A percentile compares a stretch with the other conserved stretches of the same genome.
These are phyloP conservation scores for Rhizopogon sp. DNA, from an alignment of 768 basidiomycete genomes.

Conservation along the genomic window DNA sequence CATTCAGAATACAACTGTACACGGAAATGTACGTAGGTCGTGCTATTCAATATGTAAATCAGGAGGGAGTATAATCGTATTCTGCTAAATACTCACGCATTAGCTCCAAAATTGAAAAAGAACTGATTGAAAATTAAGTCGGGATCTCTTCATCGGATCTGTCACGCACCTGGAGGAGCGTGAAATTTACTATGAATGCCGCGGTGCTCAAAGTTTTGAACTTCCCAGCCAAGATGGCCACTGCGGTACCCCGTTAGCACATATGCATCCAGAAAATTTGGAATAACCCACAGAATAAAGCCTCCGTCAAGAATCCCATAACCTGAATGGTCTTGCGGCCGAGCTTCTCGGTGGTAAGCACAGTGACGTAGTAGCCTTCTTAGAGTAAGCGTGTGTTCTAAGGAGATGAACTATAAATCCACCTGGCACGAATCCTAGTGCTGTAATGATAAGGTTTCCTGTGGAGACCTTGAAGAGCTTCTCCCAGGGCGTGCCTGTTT, in stretches of 20 bases:
- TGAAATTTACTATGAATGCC: constrained; percentile 68
- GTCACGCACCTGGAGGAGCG: constrained; percentile 50
- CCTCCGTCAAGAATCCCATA: constrained; percentile 65
- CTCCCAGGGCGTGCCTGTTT: constrained; percentile 52
- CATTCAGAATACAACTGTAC: background rate
- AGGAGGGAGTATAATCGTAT: background rate
- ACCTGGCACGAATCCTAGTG: constrained; percentile 75
- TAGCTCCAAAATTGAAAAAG: constrained; percentile 83
- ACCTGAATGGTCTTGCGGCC: constrained; percentile 75
- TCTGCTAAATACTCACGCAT: constrained; percentile 39
- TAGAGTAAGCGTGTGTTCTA: background rate
- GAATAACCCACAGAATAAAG: constrained; percentile 50
- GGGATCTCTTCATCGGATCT: background rate
- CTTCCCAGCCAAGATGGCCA: constrained; percentile 63
- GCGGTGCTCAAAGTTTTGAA: constrained; percentile 52
- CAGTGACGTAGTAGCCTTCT: constrained; percentile 62
- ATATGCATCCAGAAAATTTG: constrained; percentile 1
- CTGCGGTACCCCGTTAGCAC: constrained; percentile 22
- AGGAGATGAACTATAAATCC: constrained; percentile 2
- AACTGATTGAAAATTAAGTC: constrained; percentile 32
- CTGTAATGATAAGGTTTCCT: constrained; percentile 69
- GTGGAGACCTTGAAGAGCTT: constrained; percentile 62
- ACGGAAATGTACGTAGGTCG: constrained; percentile 41
- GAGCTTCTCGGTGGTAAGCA: constrained; percentile 66
- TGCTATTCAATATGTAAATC: constrained; percentile 25